A percentile compares a stretch with the other conserved stretches of the same genome.
Evolutionary conservation across 192 early-diverging fungal species (phyloP).

Genomic region (Funneliformis geosporum): DNA sequence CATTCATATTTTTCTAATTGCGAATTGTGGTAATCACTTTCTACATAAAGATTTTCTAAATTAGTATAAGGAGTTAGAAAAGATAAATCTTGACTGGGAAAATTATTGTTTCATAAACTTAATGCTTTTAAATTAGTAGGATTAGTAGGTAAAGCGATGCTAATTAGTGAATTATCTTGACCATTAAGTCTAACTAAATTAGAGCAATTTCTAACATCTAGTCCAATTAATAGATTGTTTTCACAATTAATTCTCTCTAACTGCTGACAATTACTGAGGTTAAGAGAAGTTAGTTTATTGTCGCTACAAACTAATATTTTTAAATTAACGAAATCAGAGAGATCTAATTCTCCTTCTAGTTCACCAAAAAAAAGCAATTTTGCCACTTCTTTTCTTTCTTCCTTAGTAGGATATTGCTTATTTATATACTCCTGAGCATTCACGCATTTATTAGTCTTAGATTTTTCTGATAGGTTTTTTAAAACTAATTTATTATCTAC

Average conservation of each 20-base stretch:
- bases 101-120: neutral
- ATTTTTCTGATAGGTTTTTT: neutral
- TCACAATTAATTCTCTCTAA: no score
- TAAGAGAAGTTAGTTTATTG: slow-evolving; percentile 3
- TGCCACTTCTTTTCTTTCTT: neutral
- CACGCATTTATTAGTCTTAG: neutral
- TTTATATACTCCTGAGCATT: neutral
- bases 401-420: neutral
- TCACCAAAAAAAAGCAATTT: neutral
- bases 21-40: no score
- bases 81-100: neutral
- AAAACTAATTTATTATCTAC: neutral
- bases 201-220: neutral
- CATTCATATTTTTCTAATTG: no score
- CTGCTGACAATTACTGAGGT: no score
- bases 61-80: neutral
- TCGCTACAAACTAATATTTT: neutral
- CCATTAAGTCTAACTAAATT: neutral
- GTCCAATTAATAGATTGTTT: no score
- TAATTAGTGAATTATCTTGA: neutral
- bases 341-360: slow-evolving; percentile 16
- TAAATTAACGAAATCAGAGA: slow-evolving; percentile 12
- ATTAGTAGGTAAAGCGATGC: neutral
- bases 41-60: no score
- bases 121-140: neutral